Evolutionary conservation across 306 rosid genomes (phyloP), one percentile per base, ranked within the genome.

Genomic region (Quercus rubra): DNA sequence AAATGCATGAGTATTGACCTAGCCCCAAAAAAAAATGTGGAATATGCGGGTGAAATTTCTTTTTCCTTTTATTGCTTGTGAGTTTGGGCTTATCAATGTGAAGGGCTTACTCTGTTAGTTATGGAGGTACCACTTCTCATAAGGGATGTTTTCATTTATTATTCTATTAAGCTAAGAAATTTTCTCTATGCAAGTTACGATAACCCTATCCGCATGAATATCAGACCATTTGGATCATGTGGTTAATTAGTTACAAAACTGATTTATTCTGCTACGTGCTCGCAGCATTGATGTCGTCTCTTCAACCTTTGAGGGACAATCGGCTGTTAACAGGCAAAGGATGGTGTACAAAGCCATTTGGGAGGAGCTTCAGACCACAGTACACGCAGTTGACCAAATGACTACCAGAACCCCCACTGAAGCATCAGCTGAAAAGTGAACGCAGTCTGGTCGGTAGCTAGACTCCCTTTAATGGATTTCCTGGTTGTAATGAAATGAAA

Each of bases 311-410:
- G 99, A 94, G 89, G 99, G 97, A 46, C 88, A 95, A 74, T 89
- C 99, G 3, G 97, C 93, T 17, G 99, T 92, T 31, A 95, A 88
- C 75, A 87, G 99, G 89, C 99, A 95, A 84, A 90, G 99, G 83
- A 91, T 95, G 99, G 97, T 94, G 63, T 94, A 92, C 83, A 94
- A 91, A 80, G 97, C 95, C 77, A 94, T 94, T 76, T 94, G 97
- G 98, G 98, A 94, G 88, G 98, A 94, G 88, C 98, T 94, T 76
- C 97, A 94, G 80, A 91, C 51, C 82, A 84, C 85, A 15, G 99
- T 95, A 63, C 99, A 95, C 75, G 99, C 99, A 6, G 99, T 95
- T 81, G 99, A 95, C 85, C 93, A 90, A 80, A 95, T 95, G 99
- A 88, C 94, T 35, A 95, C 99, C 55, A 81, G 78, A 77, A 92